These are phyloP conservation scores for Chaetomium cochliodes DNA, from an alignment of 495 filamentous ascomycete genomes.

Conservation along the genomic window DNA sequence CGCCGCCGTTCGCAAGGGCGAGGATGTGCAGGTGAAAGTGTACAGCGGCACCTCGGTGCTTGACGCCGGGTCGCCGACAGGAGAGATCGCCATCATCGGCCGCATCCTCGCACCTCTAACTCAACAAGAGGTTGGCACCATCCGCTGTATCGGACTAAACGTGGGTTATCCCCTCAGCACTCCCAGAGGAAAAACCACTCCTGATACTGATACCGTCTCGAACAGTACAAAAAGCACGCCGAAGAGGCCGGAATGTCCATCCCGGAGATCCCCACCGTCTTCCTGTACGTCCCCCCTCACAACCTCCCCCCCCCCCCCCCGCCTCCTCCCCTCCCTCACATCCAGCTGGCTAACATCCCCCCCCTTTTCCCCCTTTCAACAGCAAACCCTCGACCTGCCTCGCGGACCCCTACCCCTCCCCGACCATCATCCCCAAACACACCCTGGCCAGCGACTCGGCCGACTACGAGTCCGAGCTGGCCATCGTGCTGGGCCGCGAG, in stretches of 20 bases:
- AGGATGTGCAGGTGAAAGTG: conserved; percentile 53
- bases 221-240: conserved; percentile 50
- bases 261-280: conserved; percentile 46
- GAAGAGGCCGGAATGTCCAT: conserved; percentile 47
- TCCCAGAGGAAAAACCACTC: background rate
- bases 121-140: conserved; percentile 45
- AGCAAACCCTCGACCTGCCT: conserved; percentile 45
- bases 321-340: conserved; percentile 3
- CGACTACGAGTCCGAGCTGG: conserved; percentile 50
- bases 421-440: conserved; percentile 49
- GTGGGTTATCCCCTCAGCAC: conserved; percentile 32
- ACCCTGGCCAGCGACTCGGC: conserved; percentile 41
- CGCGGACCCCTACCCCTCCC: conserved; percentile 45
- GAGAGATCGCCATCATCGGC: conserved; percentile 48
- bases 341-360: background rate
- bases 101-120: conserved; percentile 58
- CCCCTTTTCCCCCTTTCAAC: background rate
- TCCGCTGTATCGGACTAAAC: conserved; percentile 49
- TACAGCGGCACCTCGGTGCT: conserved; percentile 59
- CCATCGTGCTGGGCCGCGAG: conserved; percentile 48
- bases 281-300: conserved; percentile 34
- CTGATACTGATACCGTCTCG: background rate
- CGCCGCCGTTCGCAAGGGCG: conserved; percentile 52
- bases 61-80: conserved; percentile 50
- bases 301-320: background rate